These are phyloP conservation scores for Manihot esculenta DNA, from an alignment of 441 rosid species.

Conservation along the genomic window DNA sequence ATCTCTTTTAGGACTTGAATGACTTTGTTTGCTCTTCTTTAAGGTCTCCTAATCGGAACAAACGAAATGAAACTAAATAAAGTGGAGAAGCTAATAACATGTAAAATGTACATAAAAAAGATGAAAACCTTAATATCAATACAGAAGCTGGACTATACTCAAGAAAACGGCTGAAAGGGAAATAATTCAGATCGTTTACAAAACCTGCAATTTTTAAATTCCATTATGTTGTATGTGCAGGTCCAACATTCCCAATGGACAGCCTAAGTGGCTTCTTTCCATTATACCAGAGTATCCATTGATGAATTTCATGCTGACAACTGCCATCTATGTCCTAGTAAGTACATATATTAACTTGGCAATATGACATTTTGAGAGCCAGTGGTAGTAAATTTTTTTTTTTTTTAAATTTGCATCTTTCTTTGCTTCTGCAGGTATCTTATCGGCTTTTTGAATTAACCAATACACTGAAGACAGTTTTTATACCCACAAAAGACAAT, in stretches of 20 bases:
- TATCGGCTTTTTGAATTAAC: conserved; percentile 80
- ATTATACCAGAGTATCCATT: conserved; percentile 91
- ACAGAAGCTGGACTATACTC: background rate
- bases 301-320: conserved; percentile 94
- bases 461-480: conserved; percentile 62
- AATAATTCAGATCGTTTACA: background rate
- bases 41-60: background rate
- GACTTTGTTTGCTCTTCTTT: background rate
- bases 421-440: conserved; percentile 58
- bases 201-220: conserved; percentile 13
- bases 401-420: background rate
- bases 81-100: background rate
- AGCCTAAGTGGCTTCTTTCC: conserved; percentile 95
- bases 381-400: background rate
- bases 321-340: conserved; percentile 86
- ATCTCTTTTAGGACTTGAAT: conserved; percentile 7
- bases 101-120: background rate
- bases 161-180: background rate
- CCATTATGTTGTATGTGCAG: conserved; percentile 39
- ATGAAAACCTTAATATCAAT: background rate
- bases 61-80: background rate
- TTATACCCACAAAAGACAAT: conserved; percentile 78
- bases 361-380: background rate
- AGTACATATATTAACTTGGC: conserved; percentile 24
- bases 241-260: conserved; percentile 80